A percentile compares a stretch with the other conserved stretches of the same genome.
Evolutionary conservation across 208 protist genomes (phyloP).

Genomic region (Wallacemonas sp.): DNA sequence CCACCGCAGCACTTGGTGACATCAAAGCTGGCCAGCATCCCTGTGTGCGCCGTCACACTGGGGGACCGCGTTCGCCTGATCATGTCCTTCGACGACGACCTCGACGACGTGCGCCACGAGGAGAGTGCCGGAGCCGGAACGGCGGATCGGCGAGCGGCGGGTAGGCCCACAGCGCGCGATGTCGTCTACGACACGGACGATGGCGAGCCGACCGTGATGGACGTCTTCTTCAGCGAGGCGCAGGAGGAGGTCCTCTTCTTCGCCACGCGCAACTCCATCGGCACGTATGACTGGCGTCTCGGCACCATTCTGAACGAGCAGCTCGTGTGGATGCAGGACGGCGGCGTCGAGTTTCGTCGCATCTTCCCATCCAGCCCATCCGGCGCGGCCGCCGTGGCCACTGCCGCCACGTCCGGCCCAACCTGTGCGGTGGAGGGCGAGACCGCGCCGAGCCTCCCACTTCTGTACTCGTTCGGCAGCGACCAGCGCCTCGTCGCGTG

Average conservation of each 20-base stretch:
- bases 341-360: conserved; percentile 68
- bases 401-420: too few relatives aligned
- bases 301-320: conserved; percentile 75
- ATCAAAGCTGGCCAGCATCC: conserved; percentile 42
- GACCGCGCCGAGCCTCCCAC: conserved; percentile 42
- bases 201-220: conserved; percentile 62
- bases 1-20: conserved; percentile 28
- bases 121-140: too few relatives aligned
- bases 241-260: conserved; percentile 78
- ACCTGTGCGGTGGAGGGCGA: too few relatives aligned
- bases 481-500: conserved; percentile 80
- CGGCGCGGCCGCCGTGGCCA: not conserved
- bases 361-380: conserved; percentile 64
- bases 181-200: conserved; percentile 72
- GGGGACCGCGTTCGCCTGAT: conserved; percentile 71
- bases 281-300: conserved; percentile 81
- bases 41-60: conserved; percentile 56
- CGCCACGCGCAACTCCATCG: conserved; percentile 60
- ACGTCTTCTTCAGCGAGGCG: conserved; percentile 81
- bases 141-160: too few relatives aligned
- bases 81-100: conserved; percentile 23
- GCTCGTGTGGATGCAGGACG: conserved; percentile 59
- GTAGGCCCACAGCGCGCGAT: conserved; percentile 57
- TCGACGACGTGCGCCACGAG: not conserved
- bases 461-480: conserved; percentile 80